Conservation (phyloP, 2,329 filamentous ascomycete species). For the Pseudogymnoascus sp. region DNA sequence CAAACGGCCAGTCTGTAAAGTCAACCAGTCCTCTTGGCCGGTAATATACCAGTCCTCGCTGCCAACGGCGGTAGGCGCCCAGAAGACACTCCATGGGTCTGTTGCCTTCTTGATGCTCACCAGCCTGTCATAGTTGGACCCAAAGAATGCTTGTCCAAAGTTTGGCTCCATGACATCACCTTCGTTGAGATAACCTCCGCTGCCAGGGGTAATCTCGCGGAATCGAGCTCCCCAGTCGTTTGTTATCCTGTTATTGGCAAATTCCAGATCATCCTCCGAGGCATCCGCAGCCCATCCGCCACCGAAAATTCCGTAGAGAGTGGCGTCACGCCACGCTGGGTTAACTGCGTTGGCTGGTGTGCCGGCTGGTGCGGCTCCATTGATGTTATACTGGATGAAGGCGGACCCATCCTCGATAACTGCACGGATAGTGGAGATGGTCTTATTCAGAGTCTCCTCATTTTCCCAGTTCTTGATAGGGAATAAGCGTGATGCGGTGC, state of each 20-base stretch:
- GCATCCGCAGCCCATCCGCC: slow-evolving; percentile 14
- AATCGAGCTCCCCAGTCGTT: slow-evolving; percentile 25
- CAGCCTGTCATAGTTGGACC: slow-evolving; percentile 21
- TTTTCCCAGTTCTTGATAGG: slow-evolving; percentile 33
- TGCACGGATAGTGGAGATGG: slow-evolving; percentile 26
- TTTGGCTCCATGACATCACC: slow-evolving; percentile 37
- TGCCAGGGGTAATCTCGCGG: slow-evolving; percentile 32
- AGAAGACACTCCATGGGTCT: slow-evolving; percentile 17
- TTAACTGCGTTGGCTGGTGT: slow-evolving; percentile 15
- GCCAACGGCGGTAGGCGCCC: slow-evolving; percentile 15
- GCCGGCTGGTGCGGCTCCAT: slow-evolving; percentile 11
- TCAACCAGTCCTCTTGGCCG: neutral
- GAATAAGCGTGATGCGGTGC: slow-evolving; percentile 35
- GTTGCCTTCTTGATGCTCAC: slow-evolving; percentile 16
- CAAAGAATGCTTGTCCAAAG: slow-evolving; percentile 39
- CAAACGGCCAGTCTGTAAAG: neutral
- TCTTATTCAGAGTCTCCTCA: slow-evolving; percentile 18
- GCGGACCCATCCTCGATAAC: slow-evolving; percentile 30
- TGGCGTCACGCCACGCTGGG: slow-evolving; percentile 16
- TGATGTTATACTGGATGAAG: slow-evolving; percentile 19
- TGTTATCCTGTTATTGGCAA: slow-evolving; percentile 25
- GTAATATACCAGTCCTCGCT: slow-evolving; percentile 10
- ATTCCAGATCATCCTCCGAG: slow-evolving; percentile 21
- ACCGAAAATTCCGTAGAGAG: slow-evolving; percentile 4
- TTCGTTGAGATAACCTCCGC: slow-evolving; percentile 43